A percentile compares a stretch with the other conserved stretches of the same genome.
These are phyloP conservation scores for Bullera alba DNA, from an alignment of 768 basidiomycete species.

Conservation along the genomic window DNA sequence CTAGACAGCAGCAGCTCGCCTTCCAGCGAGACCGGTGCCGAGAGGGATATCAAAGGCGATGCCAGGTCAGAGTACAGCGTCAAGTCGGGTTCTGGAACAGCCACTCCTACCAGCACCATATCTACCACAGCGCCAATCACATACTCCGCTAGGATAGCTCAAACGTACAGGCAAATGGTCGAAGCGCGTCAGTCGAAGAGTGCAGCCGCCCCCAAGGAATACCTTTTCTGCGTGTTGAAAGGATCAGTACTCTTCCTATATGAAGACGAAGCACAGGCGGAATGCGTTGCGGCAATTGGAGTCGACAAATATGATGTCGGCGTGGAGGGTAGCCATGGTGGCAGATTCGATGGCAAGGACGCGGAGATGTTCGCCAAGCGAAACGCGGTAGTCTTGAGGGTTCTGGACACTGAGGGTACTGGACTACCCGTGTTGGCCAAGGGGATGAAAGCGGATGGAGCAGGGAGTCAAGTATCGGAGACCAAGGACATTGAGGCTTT, in stretches of 20 bases:
- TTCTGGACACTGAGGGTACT: conserved; percentile 12
- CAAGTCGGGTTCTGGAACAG: conserved; percentile 42
- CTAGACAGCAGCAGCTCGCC: conserved; percentile 4
- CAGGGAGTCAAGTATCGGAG: conserved; percentile 50
- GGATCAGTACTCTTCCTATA: conserved; percentile 85
- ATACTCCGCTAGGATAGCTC: conserved; percentile 25
- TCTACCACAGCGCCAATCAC: conserved; percentile 44
- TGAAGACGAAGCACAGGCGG: conserved; percentile 82
- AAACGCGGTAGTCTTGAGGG: conserved; percentile 60
- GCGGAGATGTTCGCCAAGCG: conserved; percentile 87
- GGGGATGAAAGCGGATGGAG: conserved; percentile 46
- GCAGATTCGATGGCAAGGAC: conserved; percentile 28
- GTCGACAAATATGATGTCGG: conserved; percentile 68
- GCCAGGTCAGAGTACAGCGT: too few relatives aligned
- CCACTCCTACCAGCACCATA: conserved; percentile 58
- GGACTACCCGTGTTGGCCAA: conserved; percentile 25
- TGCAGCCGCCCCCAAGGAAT: conserved; percentile 66
- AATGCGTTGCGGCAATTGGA: conserved; percentile 86
- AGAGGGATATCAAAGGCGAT: conserved; percentile 13
- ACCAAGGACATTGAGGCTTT: conserved; percentile 48
- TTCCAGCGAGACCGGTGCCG: conserved; percentile 2
- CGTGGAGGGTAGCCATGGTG: conserved; percentile 62
- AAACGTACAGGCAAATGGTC: conserved; percentile 28
- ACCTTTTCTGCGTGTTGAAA: conserved; percentile 88
- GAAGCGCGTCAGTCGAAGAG: conserved; percentile 19